Base-by-base conservation (phyloP, 495 filamentous ascomycete genomes). In the Lasiosphaeriaceae sp. region DNA sequence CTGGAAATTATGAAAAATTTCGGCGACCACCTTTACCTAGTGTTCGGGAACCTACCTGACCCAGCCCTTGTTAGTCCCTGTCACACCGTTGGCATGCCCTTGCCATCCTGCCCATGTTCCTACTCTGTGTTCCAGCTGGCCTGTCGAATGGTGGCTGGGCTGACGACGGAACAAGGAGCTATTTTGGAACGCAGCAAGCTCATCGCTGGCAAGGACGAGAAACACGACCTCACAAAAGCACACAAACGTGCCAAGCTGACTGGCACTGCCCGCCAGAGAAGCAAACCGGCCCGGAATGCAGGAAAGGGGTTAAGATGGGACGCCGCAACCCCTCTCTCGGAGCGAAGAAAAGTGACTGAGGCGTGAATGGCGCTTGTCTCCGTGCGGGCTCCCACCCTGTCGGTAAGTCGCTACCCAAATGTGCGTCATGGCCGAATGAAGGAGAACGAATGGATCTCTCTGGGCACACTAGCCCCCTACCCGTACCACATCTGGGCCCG, bases 321-420 rank as follows among this genome's bases (percentile, higher is more conserved):
- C 17, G 14, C 24, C 20, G 17, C 16, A 24, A 24, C n/a, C 31
- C n/a, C 39, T 43, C 14, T 12, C 39, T 43, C 39, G 39, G 39
- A n/a, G 39, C 39, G 39, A 43, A 17, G 39, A 14, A 43, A 17
- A 43, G 39, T 20, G 34, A 54, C 50, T 47, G 50, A 54, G 21
- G 39, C 45, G 55, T 55, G 11, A 45, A 54, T 17, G 59, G 35
- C 50, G 54, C 57, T 47, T 60, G 44, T 59, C 50, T 31, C 58
- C 60, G 56, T 49, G 55, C 43, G 54, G 50, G 60, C 55, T 57
- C 58, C 63, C 63, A 50, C 55, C 55, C 60, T 34, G 57, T 62
- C 58, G 63, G 63, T 66, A 63, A 58, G 62, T 60, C 26, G 26
- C 26, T 31, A 31, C 26, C 26, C 26, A 31, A 31, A 31, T 31